Evolutionary conservation across 2,329 filamentous ascomycete genomes (phyloP), one percentile per base, ranked within the genome.

Genomic region (Monosporascus ibericus): DNA sequence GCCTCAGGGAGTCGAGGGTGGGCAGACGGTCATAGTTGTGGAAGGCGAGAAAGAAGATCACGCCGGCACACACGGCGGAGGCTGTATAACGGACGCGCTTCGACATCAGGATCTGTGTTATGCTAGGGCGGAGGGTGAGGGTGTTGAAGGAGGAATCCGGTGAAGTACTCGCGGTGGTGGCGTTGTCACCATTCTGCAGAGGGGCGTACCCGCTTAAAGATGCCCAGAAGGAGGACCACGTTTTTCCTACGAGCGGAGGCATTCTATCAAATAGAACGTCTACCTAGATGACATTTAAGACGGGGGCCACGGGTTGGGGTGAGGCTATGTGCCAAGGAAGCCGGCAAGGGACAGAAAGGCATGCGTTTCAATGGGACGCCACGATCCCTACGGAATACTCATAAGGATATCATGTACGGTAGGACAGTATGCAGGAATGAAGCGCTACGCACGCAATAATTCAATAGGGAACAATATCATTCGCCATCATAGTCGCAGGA

Each of bases 81-180:
- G 52, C 58, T 6, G 58, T 53, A 38, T 65, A 66, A 20, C 68
- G 68, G 14, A 68, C 61, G 37, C 63, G 59, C 50, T 68, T 70
- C n/a, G 68, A 71, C 36, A 61, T 63, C 6, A 73, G 54, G 38
- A 73, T 65, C 59, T 72, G 66, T 9, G 57, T 59, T 22, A 71
- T 44, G 44, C 63, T 72, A 18, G 70, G 70, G 40, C 53, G 57
- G 51, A 61, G 5, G 55, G 48, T 44, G 27, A 30, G 9, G 27
- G 27, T 30, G 55, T 68, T 55, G n/a, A n/a, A n/a, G 51, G 67
- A 49, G 20, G 60, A 58, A n/a, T 59, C 57, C 40, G 56, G 51
- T 38, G 63, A 44, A 25, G 55, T 48, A 27, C 50, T 55, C 6
- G 55, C 34, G 22, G 58, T 44, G 25, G 54, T 44, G 27, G 51